Evolutionary conservation across 768 basidiomycete species (phyloP), one percentile per base, ranked within the genome.

Genomic region (Termitomyces sp.): DNA sequence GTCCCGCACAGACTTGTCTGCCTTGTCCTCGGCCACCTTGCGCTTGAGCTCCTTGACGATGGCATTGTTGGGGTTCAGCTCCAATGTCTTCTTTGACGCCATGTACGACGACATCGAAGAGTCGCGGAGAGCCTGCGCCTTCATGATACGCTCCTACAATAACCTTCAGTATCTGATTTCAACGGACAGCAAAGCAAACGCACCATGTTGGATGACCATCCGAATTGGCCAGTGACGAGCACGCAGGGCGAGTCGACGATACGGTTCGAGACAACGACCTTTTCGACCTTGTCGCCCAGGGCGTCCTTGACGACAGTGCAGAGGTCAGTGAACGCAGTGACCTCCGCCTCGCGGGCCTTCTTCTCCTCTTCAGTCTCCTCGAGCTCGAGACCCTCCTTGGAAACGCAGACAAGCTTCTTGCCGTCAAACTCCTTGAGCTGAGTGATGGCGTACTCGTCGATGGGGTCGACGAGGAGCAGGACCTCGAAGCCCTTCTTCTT

Each of bases 401-500:
- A 97, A 48, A 99, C 94, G 67, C 94, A 98, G 65, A 98, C 77
- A 57, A 99, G 86, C 79, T 97, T 98, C 84, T 94, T 94, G 73
- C 90, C 88, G 57, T 98, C 96, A 69, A 96, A 99, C 80, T 98
- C 96, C 84, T 98, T 98, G 73, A 99, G 85, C 73, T 98, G 96
- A 22, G 94, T 96, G 72, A 95, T 87, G 60, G 96, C 96, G 71
- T 98, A 99, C 78, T 98, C 95, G 72, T 98, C 96, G 69, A 98
- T 98, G 68, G 96, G 96, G 80, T 98, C 96, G 65, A 97, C 92
- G 58, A 99, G 87, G 63, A 99, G 87, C 51, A 99, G 83, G 62
- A 97, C 94, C 74, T 98, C 96, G 73, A 98, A 98, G 78, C 92
- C 92, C 84, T 92, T 98, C 90, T 94, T 95, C 87, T 95, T 98